phyloP scores from a whole-genome alignment of 805 yeast genomes.

The Starmera pachycereana region DNA sequence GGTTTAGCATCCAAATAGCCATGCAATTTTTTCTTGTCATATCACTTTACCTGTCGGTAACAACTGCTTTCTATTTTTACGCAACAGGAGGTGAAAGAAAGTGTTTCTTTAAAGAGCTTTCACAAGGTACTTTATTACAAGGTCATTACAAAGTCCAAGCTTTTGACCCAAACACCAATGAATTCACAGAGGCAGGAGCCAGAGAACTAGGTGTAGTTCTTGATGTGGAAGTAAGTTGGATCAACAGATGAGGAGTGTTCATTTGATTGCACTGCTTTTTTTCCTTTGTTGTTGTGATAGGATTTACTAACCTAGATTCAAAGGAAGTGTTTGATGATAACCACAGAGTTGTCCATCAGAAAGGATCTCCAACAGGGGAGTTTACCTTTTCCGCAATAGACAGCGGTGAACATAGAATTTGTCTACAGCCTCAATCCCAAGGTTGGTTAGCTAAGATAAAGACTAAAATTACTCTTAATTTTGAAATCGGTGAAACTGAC shows the following conservation, averaged over 20 bases:
- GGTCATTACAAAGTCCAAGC: constrained; percentile 41
- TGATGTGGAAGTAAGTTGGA: constrained; percentile 28
- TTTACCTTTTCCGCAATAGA: constrained; percentile 67
- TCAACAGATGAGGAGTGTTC: neutral
- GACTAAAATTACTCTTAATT: constrained; percentile 51
- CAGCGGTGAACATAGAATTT: constrained; percentile 71
- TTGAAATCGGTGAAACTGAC: constrained; percentile 55
- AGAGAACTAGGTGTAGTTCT: constrained; percentile 29
- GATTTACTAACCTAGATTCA: constrained; percentile 8
- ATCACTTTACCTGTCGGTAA: constrained; percentile 16
- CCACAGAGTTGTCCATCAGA: constrained; percentile 65
- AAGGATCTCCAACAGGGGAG: constrained; percentile 53
- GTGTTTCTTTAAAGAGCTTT: constrained; percentile 48
- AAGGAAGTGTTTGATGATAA: constrained; percentile 65
- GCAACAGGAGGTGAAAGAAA: constrained; percentile 39
- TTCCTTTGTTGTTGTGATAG: neutral
- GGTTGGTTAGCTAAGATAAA: constrained; percentile 57
- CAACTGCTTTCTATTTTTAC: constrained; percentile 38
- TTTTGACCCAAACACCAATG: constrained; percentile 24
- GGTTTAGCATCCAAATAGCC: too few relatives aligned
- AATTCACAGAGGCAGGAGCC: constrained; percentile 23
- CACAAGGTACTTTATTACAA: constrained; percentile 36
- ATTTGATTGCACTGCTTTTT: neutral
- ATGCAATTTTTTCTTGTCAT: constrained; percentile 11
- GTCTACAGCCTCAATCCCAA: constrained; percentile 39